These are phyloP conservation scores for Penicillium robsamsonii DNA, from an alignment of 495 filamentous ascomycete species.

Conservation along the genomic window DNA sequence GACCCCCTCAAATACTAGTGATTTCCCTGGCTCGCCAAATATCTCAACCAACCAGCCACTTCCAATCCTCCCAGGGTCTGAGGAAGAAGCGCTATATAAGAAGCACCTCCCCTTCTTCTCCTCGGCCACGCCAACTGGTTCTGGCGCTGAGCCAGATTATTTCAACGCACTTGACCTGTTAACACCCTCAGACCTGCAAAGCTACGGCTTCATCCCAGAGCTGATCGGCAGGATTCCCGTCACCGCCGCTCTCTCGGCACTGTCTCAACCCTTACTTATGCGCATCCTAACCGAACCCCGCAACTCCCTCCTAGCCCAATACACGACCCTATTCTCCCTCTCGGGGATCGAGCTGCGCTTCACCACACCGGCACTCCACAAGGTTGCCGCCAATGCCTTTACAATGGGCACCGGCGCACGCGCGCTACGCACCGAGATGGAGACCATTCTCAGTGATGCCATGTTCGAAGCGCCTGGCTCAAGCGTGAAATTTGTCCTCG, in stretches of 20 bases:
- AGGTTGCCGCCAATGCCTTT: constrained; percentile 70
- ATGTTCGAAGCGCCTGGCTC: constrained; percentile 89
- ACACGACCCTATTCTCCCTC: constrained; percentile 78
- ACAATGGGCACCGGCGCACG: constrained; percentile 83
- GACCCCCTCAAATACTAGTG: constrained; percentile 31
- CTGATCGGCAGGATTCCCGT: constrained; percentile 89
- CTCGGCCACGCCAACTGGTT: constrained; percentile 32
- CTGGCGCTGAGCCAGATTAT: constrained; percentile 43
- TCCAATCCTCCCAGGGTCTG: constrained; percentile 47
- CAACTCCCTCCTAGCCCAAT: constrained; percentile 83
- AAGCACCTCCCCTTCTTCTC: constrained; percentile 68
- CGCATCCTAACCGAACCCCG: constrained; percentile 89
- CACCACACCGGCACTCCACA: constrained; percentile 73
- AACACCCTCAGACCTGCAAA: constrained; percentile 79
- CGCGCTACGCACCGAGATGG: constrained; percentile 84
- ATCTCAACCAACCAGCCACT: constrained; percentile 43
- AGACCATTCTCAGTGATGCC: constrained; percentile 77
- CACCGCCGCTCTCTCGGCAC: constrained; percentile 74
- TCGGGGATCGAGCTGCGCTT: constrained; percentile 81
- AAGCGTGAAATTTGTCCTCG: constrained; percentile 65
- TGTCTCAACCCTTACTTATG: constrained; percentile 75
- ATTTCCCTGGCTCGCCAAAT: constrained; percentile 23
- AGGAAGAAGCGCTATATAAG: constrained; percentile 61
- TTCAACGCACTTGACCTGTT: constrained; percentile 82
- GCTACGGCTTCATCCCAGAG: constrained; percentile 93